Evolutionary conservation across 129 eudicot species (phyloP), one percentile per base, ranked within the genome.

Genomic region (Flaveria sonorensis): DNA sequence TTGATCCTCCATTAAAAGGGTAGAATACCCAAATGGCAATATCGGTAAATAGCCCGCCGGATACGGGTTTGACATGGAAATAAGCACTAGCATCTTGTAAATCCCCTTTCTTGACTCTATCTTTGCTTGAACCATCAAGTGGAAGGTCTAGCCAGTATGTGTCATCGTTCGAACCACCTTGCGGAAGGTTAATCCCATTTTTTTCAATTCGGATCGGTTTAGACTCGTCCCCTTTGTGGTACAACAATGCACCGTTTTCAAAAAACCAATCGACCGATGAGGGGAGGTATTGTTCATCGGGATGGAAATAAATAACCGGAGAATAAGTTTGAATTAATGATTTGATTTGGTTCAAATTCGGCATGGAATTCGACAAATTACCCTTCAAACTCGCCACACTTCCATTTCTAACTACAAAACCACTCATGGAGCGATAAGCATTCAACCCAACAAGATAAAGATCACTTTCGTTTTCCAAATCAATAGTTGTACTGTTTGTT

Each of bases 261-360:
- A 63, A 63, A 63, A 63, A 63, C 69, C 69, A 63, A 30, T 63
- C 69, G 3, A 63, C 69, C 13, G 69, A 63, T 30, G 69, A 63
- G 12, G 69, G 69, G 18, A 63, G 21, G 46, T 63, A 63, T 30
- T 63, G 69, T 15, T 63, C 69, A 30, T 63, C 69, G 6, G 69
- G 69, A 63, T 63, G 69, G 30, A 63, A 63, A 63, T 63, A 63
- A 28, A 63, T 63, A 63, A 63, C 69, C 46, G 69, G 69, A 63
- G 69, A 63, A 30, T 63, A 63, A 30, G 69, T 63, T 63, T 63
- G 69, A 0, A 63, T 63, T n/a, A 63, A 63, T 15, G 46, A 13
- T 63, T 63, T 63, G 46, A 63, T 63, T 63, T 63, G 69, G 16
- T 63, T 30, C 69, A 63, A 63, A 63, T 63, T 63, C 0, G 69